Evolutionary conservation across 2,329 filamentous ascomycete genomes (phyloP), one percentile per base, ranked within the genome.

Genomic region (Alternaria infectoria): DNA sequence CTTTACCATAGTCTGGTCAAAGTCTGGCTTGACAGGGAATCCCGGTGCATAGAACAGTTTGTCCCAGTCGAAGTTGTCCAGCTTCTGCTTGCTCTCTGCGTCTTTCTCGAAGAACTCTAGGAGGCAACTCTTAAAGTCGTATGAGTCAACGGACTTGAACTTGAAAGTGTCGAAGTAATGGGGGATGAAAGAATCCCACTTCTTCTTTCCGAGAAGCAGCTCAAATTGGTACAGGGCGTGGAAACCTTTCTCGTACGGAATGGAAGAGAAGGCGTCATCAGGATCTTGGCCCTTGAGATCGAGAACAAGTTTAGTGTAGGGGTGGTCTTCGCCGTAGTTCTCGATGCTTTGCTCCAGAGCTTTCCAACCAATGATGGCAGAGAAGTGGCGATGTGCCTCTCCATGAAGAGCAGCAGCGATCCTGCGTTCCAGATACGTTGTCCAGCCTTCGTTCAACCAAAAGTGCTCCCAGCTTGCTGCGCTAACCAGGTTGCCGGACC

Each of bases 241-340:
- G 81, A 97, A 98, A 4, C 95, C 95, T 82, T 99, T 98, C 78
- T 98, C 95, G 74, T 99, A 99, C 0, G 96, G 93, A 32, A 98
- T 86, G 25, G 89, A 91, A 70, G 92, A 96, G 83, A 98, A 99
- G 1, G 95, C 92, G 79, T 99, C 96, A 78, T 98, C 96, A 0
- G 96, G 96, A 73, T 98, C 95, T 69, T 96, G 90, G 61, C 93
- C 93, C 77, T 95, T 92, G 67, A 98, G 90, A 77, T 93, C 90
- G 64, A 94, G 87, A 69, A 97, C 89, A 57, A 99, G 86, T 79
- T 96, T 96, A 8, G 96, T 99, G 82, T 96, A 98, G 72, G 95
- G 91, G 77, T 97, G 93, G 68, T 96, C 91, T 55, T 88, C 84
- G 43, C 95, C 95, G 73, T 90, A 96, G 43, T 89, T 86, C 32